These are phyloP conservation scores for Areca catechu DNA, from an alignment of 176 grass and related monocot species.

Conservation along the genomic window DNA sequence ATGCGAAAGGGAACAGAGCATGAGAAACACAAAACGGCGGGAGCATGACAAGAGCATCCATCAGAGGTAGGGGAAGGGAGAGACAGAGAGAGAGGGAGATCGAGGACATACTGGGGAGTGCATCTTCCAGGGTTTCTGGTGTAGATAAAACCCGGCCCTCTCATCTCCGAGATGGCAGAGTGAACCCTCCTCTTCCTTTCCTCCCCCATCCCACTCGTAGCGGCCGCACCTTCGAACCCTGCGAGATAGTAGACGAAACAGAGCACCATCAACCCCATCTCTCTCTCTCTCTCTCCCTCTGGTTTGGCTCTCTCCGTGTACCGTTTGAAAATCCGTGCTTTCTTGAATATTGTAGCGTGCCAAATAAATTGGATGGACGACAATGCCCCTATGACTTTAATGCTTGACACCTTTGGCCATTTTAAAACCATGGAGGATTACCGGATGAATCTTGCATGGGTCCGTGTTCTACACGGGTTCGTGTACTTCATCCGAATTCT, in stretches of 20 bases:
- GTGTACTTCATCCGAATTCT: too few relatives aligned
- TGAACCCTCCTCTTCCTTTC: not conserved
- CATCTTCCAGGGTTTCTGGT: constrained; percentile 64
- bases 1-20: too few relatives aligned
- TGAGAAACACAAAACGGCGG: not conserved
- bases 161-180: constrained; percentile 8
- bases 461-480: too few relatives aligned
- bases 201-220: not conserved
- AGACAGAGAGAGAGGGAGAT: not conserved
- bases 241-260: not conserved
- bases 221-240: not conserved
- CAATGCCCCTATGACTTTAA: too few relatives aligned
- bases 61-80: not conserved
- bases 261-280: not conserved
- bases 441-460: too few relatives aligned
- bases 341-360: too few relatives aligned
- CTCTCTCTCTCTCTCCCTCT: not conserved
- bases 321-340: too few relatives aligned
- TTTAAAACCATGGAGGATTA: too few relatives aligned
- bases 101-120: constrained; percentile 66
- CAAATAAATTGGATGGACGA: too few relatives aligned
- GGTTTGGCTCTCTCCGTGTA: not conserved
- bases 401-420: too few relatives aligned
- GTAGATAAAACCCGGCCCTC: constrained; percentile 90
- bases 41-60: not conserved